Conservation (phyloP, 257 asterid species). For the Gentiana straminea region DNA sequence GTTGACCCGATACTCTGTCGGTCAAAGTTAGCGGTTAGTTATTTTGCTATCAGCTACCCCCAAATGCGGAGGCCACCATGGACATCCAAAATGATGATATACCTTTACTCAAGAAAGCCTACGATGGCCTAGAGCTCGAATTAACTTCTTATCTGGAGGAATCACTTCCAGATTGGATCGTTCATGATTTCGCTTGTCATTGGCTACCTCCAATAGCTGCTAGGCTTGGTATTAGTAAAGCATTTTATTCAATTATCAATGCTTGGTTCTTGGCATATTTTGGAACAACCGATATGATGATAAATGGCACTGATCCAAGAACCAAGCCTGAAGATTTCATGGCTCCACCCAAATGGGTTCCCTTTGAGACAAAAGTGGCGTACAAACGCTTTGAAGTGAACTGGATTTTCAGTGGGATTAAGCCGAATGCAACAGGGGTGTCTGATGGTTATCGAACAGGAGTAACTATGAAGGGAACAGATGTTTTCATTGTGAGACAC, state of each 20-base stretch:
- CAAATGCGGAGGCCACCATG: constrained; percentile 20
- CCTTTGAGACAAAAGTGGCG: constrained; percentile 17
- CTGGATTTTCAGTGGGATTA: constrained; percentile 2
- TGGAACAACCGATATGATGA: constrained; percentile 1
- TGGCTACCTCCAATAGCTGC: constrained; percentile 27
- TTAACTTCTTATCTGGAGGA: constrained; percentile 6
- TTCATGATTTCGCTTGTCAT: constrained; percentile 17
- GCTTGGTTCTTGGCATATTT: background rate
- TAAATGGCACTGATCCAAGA: background rate
- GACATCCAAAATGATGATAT: constrained; percentile 8
- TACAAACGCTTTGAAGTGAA: constrained; percentile 13
- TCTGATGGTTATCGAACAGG: background rate
- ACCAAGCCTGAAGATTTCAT: constrained; percentile 15
- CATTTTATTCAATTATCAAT: background rate
- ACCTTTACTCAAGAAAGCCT: constrained; percentile 14
- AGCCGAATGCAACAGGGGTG: background rate
- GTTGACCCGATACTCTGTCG: too few species aligned
- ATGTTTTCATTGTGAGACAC: constrained; percentile 6
- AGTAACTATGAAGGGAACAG: background rate
- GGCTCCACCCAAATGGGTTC: constrained; percentile 15
- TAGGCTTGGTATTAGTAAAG: background rate
- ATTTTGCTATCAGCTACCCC: constrained; percentile 8
- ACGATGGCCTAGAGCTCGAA: constrained; percentile 10
- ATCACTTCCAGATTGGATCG: constrained; percentile 16
- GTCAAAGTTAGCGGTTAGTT: too few species aligned